A percentile compares a stretch with the other conserved stretches of the same genome.
Evolutionary conservation across 2,329 filamentous ascomycete genomes (phyloP).

Genomic region (Xylariomycetidae sp.): DNA sequence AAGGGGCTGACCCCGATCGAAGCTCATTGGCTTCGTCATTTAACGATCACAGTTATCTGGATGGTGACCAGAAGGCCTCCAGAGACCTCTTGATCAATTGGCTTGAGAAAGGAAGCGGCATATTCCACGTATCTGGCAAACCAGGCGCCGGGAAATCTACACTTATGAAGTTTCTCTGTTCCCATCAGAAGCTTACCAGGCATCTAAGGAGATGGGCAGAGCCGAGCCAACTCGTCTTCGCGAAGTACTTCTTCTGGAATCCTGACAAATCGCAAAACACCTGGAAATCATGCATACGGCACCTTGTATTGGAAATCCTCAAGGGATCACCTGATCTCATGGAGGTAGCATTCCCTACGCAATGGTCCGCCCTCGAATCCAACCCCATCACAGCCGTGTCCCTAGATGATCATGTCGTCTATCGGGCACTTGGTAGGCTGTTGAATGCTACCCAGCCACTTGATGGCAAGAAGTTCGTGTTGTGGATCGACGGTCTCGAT

Average conservation of each 20-base stretch:
- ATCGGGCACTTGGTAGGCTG: too few relatives aligned
- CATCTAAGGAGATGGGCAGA: constrained; percentile 12
- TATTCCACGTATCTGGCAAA: constrained; percentile 20
- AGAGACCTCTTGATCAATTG: constrained; percentile 6
- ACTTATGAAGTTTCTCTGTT: constrained; percentile 19
- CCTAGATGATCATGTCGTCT: constrained; percentile 1
- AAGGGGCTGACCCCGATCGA: not conserved
- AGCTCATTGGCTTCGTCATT: not conserved
- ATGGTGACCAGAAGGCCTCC: constrained; percentile 1
- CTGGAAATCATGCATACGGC: constrained; percentile 12
- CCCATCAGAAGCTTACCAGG: constrained; percentile 3
- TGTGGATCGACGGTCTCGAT: constrained; percentile 14
- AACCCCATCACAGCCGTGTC: not conserved
- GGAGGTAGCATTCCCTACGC: constrained; percentile 6
- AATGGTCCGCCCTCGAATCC: constrained; percentile 4
- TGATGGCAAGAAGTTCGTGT: constrained; percentile 4
- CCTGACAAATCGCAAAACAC: constrained; percentile 13
- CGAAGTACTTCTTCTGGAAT: constrained; percentile 19
- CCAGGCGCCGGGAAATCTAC: constrained; percentile 23
- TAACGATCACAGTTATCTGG: not conserved
- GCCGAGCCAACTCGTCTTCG: constrained; percentile 5
- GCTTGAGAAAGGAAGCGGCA: constrained; percentile 8
- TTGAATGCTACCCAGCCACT: too few relatives aligned
- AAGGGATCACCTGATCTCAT: constrained; percentile 9
- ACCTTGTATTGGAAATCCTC: constrained; percentile 15